Base-by-base conservation (phyloP, 495 filamentous ascomycete genomes). In the Aspergillus steynii region DNA sequence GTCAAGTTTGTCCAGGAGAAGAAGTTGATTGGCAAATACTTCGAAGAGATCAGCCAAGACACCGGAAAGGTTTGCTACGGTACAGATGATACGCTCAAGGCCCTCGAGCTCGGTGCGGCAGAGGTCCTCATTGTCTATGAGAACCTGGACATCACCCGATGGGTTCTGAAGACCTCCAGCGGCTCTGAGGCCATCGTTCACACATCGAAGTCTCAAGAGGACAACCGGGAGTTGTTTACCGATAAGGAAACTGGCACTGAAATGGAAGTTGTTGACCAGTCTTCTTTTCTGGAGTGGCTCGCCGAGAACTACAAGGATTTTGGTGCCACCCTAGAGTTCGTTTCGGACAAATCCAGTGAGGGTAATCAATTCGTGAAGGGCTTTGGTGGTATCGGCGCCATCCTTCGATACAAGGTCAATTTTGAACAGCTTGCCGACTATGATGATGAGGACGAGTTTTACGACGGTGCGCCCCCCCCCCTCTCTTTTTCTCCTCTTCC, bases 1-100 rank as follows among this genome's bases (percentile, higher is more conserved):
- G 95, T 99, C 82, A 99, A 99, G 77, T 99, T 99, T 76, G 96
- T 99, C 74, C 95, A 99, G 76, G 95, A 99, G 84, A 99, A 99
- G 89, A 97, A 96, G 82, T 85, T 99, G 55, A 99, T 99, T 71
- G 91, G 92, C 69, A 92, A 88, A 68, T 99, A 99, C 83, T 99
- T 99, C 69, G 91, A 98, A 72, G 93, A 99, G 78, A 97, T 99
- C 71, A 96, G 91, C 67, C 93, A 96, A 71, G 96, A 99, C 68
- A 94, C 88, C 51, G 95, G 95, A 61, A 93, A 90, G 69, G 86
- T 99, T 62, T 99, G 95, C 81, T 99, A 99, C 72, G 94, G 95
- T 81, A 85, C 98, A 53, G 95, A 98, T 20, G 95, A 99, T 73
- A 98, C 96, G 5, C 85, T 99, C 64, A 97, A 96, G 81, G 95